Evolutionary conservation across 495 filamentous ascomycete genomes (phyloP).

Genomic region (Neurospora sp.): DNA sequence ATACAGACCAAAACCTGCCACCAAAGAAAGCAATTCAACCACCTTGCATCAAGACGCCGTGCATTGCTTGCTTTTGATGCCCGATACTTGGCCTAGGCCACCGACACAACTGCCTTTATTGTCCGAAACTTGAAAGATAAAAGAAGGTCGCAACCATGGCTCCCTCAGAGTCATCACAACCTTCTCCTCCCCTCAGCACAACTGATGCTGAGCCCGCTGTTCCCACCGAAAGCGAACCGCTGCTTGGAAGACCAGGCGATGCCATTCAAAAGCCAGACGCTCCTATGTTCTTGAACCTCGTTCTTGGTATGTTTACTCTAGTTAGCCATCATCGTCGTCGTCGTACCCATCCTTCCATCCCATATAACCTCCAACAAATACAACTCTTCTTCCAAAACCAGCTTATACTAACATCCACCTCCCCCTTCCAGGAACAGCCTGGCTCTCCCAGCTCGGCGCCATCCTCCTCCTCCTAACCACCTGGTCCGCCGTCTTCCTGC

Average conservation of each 20-base stretch:
- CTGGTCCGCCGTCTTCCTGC: slow-evolving; percentile 62
- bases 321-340: neutral
- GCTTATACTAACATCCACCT: slow-evolving; percentile 25
- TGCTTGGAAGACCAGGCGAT: slow-evolving; percentile 66
- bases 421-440: slow-evolving; percentile 31
- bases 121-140: neutral
- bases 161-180: neutral
- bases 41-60: neutral
- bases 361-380: neutral
- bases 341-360: neutral
- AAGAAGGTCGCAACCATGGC: slow-evolving; percentile 3
- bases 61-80: neutral
- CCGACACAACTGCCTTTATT: neutral
- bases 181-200: neutral
- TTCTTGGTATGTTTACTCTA: slow-evolving; percentile 50
- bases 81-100: neutral
- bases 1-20: neutral
- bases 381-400: neutral
- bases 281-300: slow-evolving; percentile 58
- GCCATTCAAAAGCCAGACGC: slow-evolving; percentile 55
- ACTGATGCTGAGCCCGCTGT: neutral
- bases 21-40: neutral
- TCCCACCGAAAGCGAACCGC: slow-evolving; percentile 56
- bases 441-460: slow-evolving; percentile 26
- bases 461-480: slow-evolving; percentile 58